Percentiles rank a stretch among this genome's conserved stretches.
These are phyloP conservation scores for Mucor circinelloides DNA, from an alignment of 371 early-diverging fungal species.

Conservation along the genomic window DNA sequence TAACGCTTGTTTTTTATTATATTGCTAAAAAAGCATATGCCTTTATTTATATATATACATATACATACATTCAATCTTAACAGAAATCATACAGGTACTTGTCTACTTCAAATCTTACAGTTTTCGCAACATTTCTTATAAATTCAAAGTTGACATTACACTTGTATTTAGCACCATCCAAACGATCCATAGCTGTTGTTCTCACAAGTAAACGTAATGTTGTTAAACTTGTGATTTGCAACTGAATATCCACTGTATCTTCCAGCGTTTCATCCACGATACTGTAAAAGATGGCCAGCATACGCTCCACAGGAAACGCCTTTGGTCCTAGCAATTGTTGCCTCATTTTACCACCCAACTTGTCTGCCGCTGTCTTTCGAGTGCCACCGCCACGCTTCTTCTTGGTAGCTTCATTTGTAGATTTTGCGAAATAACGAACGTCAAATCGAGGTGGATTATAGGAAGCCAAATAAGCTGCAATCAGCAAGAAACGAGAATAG, in stretches of 20 bases:
- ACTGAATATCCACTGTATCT: conserved; percentile 77
- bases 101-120: conserved; percentile 80
- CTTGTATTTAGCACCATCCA: conserved; percentile 81
- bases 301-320: conserved; percentile 87
- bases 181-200: conserved; percentile 67
- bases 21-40: no score
- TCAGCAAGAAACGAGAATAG: conserved; percentile 81
- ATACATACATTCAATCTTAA: neutral
- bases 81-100: conserved; percentile 82
- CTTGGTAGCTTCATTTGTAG: conserved; percentile 54
- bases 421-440: conserved; percentile 78
- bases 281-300: conserved; percentile 94
- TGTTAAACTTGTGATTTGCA: conserved; percentile 81
- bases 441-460: conserved; percentile 92
- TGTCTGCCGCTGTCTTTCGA: conserved; percentile 41
- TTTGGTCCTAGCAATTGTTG: conserved; percentile 91
- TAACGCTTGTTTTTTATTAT: no score
- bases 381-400: conserved; percentile 52
- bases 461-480: conserved; percentile 89
- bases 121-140: conserved; percentile 64
- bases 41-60: no score
- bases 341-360: conserved; percentile 63
- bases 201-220: conserved; percentile 73
- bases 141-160: conserved; percentile 86
- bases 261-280: conserved; percentile 75